Percentiles rank a stretch among this genome's conserved stretches.
phyloP scores from a whole-genome alignment of 306 rosid species.

The Cicer yamashitae region DNA sequence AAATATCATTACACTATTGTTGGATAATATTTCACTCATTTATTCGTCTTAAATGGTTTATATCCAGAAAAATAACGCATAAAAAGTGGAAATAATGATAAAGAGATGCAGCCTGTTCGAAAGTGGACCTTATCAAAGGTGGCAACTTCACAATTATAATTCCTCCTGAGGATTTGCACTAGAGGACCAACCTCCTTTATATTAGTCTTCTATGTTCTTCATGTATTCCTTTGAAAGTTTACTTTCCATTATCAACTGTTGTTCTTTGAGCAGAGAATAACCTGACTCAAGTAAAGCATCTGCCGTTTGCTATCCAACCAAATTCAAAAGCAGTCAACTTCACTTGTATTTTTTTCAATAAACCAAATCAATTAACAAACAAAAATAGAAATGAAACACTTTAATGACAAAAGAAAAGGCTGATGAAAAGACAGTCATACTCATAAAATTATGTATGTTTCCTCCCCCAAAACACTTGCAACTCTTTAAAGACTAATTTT shows the following conservation, averaged over 20 bases:
- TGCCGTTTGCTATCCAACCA: slow-evolving; percentile 76
- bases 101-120: slow-evolving; percentile 19
- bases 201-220: slow-evolving; percentile 83
- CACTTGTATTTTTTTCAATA: slow-evolving; percentile 32
- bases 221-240: slow-evolving; percentile 95
- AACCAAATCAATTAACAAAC: slow-evolving; percentile 15
- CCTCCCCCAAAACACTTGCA: slow-evolving; percentile 17
- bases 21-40: slow-evolving; percentile 38
- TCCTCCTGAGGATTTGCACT: not conserved
- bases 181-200: slow-evolving; percentile 23
- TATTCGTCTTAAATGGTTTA: slow-evolving; percentile 16
- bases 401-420: not conserved
- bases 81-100: not conserved
- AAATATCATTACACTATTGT: slow-evolving; percentile 22
- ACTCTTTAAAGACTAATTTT: slow-evolving; percentile 9
- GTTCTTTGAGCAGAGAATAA: slow-evolving; percentile 78
- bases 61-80: slow-evolving; percentile 2
- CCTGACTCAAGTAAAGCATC: slow-evolving; percentile 91
- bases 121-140: not conserved
- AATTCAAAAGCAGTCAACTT: slow-evolving; percentile 44
- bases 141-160: slow-evolving; percentile 31
- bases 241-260: slow-evolving; percentile 81
- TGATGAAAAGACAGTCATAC: not conserved
- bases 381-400: not conserved
- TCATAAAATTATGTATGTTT: slow-evolving; percentile 1